Conservation (phyloP, 75 land plant genomes). For the Sequoia sempervirens region DNA sequence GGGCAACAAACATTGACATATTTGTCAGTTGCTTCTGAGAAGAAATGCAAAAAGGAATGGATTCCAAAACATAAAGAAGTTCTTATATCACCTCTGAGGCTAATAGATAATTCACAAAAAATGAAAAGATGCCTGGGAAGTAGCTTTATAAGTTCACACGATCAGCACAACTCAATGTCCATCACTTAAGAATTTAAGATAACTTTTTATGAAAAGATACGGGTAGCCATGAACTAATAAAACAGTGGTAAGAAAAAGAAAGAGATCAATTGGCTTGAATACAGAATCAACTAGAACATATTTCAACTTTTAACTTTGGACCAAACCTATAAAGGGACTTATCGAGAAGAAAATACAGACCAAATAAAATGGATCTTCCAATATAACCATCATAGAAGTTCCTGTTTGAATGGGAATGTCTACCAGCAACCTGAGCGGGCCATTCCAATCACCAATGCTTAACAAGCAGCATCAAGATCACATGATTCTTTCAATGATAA, state of each 20-base stretch:
- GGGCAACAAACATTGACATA: not conserved
- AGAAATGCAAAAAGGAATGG: not conserved
- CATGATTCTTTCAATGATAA: not conserved
- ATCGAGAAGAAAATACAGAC: not conserved
- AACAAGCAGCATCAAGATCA: not conserved
- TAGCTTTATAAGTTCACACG: not conserved
- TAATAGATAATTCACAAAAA: not conserved
- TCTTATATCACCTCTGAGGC: not conserved
- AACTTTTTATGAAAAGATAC: not conserved
- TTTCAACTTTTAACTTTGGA: not conserved
- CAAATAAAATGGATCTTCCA: not conserved
- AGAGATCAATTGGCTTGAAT: not conserved
- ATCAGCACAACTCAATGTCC: not conserved
- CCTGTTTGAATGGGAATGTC: not conserved
- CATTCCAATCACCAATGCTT: not conserved
- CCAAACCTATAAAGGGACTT: not conserved
- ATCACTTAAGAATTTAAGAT: not conserved
- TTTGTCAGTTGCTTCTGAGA: not conserved
- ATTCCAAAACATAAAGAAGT: not conserved
- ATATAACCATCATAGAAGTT: not conserved
- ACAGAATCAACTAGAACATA: not conserved
- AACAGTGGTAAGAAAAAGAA: not conserved
- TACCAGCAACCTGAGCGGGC: not conserved
- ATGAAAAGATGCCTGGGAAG: not conserved
- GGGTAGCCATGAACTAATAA: not conserved